Evolutionary conservation across 2,329 filamentous ascomycete genomes (phyloP), one percentile per base, ranked within the genome.

Genomic region (Clonostachys solani): DNA sequence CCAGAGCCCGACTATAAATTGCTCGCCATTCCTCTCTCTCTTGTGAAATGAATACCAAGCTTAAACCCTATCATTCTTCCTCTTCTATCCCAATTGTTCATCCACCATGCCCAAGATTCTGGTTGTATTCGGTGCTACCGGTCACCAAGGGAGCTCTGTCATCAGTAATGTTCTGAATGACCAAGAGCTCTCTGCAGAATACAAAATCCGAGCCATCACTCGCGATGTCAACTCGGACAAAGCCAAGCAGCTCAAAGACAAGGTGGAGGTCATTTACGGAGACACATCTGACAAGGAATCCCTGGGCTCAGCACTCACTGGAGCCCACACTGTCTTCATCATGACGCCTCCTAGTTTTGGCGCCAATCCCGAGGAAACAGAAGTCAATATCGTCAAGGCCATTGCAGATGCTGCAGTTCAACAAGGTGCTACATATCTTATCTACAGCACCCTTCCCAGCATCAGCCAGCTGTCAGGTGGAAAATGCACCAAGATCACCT

Each of bases 141-240:
- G 73, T 48, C 66, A 67, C 50, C 74, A 79, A 56, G 75, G 74
- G 37, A 69, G 69, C 34, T 74, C 72, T 33, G 71, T 78, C 33
- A 62, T 76, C 47, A 50, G 57, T 4, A 60, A 63, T 45, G 65
- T 78, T 50, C 71, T 78, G 49, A 64, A 63, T 45, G 70, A 79
- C 60, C 56, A 73, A 4, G 58, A 54, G 15, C 65, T 75, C 15
- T 69, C 66, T 35, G 61, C 67, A 33, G 59, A 68, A 41, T 77
- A 68, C 61, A 63, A 60, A 23, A 62, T 78, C 41, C 69, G 73
- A 3, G 74, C 63, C 42, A 60, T 78, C 48, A 78, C 74, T 5
- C 68, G 75, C n/a, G 66, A 74, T 56, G 54, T 60, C 2, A 54
- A 51, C 46, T 65, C 64, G 9, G 52, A 54, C 4, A 63, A 58